Evolutionary conservation across 352 stramenopile species (phyloP).

Genomic region (Phytophthora tubulina): DNA sequence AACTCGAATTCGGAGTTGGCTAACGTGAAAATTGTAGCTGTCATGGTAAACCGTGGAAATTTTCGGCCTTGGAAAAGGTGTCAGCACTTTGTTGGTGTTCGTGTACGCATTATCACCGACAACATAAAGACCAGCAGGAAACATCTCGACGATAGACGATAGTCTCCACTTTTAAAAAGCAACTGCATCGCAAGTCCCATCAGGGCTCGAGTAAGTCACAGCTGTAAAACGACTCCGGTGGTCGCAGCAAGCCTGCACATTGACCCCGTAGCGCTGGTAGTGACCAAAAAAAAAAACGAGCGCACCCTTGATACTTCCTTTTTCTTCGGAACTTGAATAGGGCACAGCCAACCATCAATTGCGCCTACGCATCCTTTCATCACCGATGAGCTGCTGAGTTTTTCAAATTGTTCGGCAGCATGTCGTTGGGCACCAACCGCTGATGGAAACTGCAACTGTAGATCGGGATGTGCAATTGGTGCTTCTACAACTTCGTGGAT

Average conservation of each 20-base stretch:
- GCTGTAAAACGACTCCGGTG: neutral
- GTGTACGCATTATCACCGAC: neutral
- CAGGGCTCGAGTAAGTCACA: neutral
- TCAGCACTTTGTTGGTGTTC: neutral
- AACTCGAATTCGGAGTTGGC: constrained; percentile 11
- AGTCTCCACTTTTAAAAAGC: neutral
- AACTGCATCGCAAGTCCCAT: neutral
- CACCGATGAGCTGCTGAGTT: neutral
- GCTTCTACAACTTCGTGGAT: constrained; percentile 20
- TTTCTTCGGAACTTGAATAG: neutral
- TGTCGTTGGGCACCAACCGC: constrained; percentile 1
- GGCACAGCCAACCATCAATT: neutral
- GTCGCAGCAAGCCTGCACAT: neutral
- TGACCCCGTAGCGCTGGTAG: constrained; percentile 16
- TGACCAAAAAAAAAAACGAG: constrained; percentile 13
- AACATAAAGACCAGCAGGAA: neutral
- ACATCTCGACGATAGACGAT: neutral
- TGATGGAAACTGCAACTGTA: constrained; percentile 5
- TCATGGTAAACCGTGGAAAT: neutral
- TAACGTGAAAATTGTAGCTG: constrained; percentile 3
- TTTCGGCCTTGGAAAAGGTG: neutral
- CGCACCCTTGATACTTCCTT: constrained; percentile 4
- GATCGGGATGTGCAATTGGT: constrained; percentile 11
- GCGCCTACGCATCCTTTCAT: neutral
- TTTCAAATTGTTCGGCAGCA: constrained; percentile 7